Conservation (phyloP, 441 rosid species). For the Melastoma candidum region DNA sequence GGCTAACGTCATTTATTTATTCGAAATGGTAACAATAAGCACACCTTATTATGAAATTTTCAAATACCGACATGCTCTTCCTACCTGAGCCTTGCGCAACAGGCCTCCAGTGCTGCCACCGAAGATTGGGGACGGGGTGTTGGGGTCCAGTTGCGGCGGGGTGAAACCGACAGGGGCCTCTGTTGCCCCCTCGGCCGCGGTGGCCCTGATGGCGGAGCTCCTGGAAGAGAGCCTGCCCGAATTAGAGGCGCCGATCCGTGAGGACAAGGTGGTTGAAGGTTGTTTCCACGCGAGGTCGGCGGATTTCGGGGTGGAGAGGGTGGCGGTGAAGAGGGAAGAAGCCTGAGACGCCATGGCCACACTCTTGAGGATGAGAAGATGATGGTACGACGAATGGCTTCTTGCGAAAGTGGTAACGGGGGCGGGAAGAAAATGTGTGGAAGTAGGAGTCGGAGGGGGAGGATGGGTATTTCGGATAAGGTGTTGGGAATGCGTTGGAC, state of each 20-base stretch:
- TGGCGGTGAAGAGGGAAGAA: constrained; percentile 22
- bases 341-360: constrained; percentile 37
- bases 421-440: constrained; percentile 4
- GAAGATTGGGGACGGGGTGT: constrained; percentile 72
- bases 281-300: constrained; percentile 22
- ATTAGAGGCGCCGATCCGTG: neutral
- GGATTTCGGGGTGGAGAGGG: constrained; percentile 21
- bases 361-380: constrained; percentile 2
- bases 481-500: constrained; percentile 9
- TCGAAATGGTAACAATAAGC: neutral
- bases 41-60: neutral
- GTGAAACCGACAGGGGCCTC: constrained; percentile 54
- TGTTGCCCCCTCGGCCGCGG: constrained; percentile 6
- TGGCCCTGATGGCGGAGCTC: constrained; percentile 6
- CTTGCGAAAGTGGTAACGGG: neutral
- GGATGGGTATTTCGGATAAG: constrained; percentile 19
- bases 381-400: no score
- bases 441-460: constrained; percentile 8
- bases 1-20: neutral
- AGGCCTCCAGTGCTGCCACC: constrained; percentile 77
- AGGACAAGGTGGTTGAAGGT: constrained; percentile 8
- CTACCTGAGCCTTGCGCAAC: constrained; percentile 45
- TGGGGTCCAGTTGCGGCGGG: constrained; percentile 61
- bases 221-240: constrained; percentile 5
- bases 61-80: neutral